Base-by-base conservation (phyloP, 495 filamentous ascomycete genomes). In the Sphaerosporella brunnea region DNA sequence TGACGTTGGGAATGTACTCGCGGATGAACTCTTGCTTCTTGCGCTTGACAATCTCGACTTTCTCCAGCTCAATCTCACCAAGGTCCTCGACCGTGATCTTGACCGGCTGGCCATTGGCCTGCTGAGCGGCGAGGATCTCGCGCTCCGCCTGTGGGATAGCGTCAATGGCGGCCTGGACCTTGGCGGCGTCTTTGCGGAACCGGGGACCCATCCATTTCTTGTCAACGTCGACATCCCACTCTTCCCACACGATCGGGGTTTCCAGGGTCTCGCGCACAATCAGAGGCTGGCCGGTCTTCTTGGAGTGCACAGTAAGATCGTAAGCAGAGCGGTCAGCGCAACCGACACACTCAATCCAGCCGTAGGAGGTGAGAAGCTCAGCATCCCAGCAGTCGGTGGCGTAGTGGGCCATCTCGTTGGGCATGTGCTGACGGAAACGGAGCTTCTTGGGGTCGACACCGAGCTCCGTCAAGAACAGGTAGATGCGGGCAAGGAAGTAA, bases 351-450 rank as follows among this genome's bases (percentile, higher is more conserved):
- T 80, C 77, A 45, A 80, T 71, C 78, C 77, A 80, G 47, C 78
- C 78, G 57, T 79, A 80, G 39, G 67, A 73, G 18, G 73, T 80
- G 16, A 71, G 53, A 9, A 80, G 63, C 47, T 80, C 77, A 11
- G 75, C 77, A 61, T 82, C 78, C 76, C 76, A 80, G 56, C 77
- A 82, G 57, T 80, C 77, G 1, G 71, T 62, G 19, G 78, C 78
- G 48, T 79, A 82, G 59, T 80, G 78, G 15, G 78, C 78, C 77
- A 80, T 80, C 59, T 81, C 78, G 51, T 80, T 80, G 3, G 72
- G 68, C 73, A 82, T 77, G 51, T 82, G 77, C 52, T 82, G 78
- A 48, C 77, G 66, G 56, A 80, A 82, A 28, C 77, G 70, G 45
- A 78, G 63, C 63, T 80, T 80, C 10, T 61, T 63, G 45, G 66